Evolutionary conservation across 1,139 yeast genomes (phyloP), one percentile per base, ranked within the genome.

Genomic region (Yamadazyma jaroonii): DNA sequence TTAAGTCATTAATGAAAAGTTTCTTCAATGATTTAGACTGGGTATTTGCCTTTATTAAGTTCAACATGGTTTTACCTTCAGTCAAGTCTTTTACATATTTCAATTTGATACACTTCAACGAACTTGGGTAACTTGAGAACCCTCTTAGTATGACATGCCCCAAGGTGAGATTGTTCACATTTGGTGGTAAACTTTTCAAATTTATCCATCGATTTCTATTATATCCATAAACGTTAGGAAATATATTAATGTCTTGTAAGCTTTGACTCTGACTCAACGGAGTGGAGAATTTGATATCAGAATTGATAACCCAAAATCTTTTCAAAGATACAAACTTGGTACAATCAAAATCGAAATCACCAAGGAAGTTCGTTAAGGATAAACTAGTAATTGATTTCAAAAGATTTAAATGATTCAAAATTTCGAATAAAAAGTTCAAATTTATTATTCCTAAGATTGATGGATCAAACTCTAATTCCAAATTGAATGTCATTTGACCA

Each of bases 391-490:
- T 11, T 36, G 35, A 9, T 11, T 27, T 22, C 41, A 26, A 7
- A 13, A 39, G 11, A 4, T 44, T 34, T 8, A 42, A 23, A 4
- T 21, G 23, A 2, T 10, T 25, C 4, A 41, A 28, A 4, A 20
- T 26, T 6, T 39, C 34, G 9, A 54, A 30, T 4, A 53, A 29
- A 22, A 31, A 14, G 25, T 39, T 40, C 10, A 55, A 29, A 34
- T 46, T 45, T 2, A 57, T 34, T 14, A 42, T 21, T 13, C 46
- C 48, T 29, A 47, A 38, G 6, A 54, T 39, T 3, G 48, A 55
- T 3, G 54, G 49, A 24, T 53, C 53, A 32, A 58, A 47, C 35
- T 56, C 62, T 12, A 57, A 20, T 35, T 58, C 63, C 3, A 58
- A 33, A 37, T 55, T 53, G 33, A 45, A 53, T 6, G 38, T 34